Conservation (phyloP, 2,329 filamentous ascomycete genomes). For the Sclerotinia spermophila region DNA sequence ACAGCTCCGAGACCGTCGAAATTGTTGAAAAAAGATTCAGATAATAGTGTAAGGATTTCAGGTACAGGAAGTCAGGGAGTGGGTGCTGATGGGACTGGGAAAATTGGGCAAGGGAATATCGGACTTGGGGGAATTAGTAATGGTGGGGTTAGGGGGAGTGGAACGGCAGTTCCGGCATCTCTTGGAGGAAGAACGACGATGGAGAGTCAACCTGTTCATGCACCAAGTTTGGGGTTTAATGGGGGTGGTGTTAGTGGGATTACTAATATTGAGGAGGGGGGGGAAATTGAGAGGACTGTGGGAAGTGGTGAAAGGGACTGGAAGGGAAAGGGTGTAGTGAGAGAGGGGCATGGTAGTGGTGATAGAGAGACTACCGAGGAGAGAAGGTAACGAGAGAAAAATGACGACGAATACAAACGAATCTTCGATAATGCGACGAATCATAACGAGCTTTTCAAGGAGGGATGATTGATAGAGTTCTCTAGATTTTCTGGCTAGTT, state of each 20-base stretch:
- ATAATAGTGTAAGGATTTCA: neutral
- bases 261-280: constrained; percentile 32
- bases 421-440: neutral
- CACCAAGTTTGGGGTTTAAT: constrained; percentile 28
- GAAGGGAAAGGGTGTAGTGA: neutral
- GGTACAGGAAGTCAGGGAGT: neutral
- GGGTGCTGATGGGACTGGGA: neutral
- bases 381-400: neutral
- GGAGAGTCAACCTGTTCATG: constrained; percentile 32
- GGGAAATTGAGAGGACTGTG: neutral
- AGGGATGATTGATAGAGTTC: neutral
- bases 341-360: neutral
- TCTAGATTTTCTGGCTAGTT: neutral
- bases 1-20: neutral
- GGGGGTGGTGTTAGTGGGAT: constrained; percentile 32
- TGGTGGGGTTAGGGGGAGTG: constrained; percentile 21
- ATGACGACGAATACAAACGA: neutral
- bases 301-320: neutral
- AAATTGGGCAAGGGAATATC: neutral
- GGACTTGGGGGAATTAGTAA: neutral
- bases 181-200: constrained; percentile 28
- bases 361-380: neutral
- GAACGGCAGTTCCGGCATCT: constrained; percentile 23
- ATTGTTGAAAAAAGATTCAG: neutral
- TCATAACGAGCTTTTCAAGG: neutral